Evolutionary conservation across 1,139 yeast genomes (phyloP).

Genomic region (Debaryomyces fabryi): DNA sequence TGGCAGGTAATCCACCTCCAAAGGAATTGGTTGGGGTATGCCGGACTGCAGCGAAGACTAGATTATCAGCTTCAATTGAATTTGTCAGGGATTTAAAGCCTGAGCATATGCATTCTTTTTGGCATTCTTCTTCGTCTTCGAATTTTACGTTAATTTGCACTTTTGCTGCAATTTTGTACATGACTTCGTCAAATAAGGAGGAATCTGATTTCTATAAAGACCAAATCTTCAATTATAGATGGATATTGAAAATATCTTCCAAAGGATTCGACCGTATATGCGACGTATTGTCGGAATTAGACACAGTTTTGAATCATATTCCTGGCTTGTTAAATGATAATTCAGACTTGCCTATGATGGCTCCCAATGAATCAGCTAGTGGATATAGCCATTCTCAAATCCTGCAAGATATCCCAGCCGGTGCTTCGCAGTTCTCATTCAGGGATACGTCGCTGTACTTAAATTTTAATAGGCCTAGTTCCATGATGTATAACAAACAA

Average conservation of each 20-base stretch:
- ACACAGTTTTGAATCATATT: conserved; percentile 62
- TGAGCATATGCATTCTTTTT: conserved; percentile 82
- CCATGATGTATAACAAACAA: neutral
- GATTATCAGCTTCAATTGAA: conserved; percentile 79
- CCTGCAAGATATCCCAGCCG: conserved; percentile 6
- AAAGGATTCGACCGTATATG: conserved; percentile 76
- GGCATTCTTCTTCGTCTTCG: conserved; percentile 82
- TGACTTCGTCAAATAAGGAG: conserved; percentile 59
- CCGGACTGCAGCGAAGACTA: conserved; percentile 79
- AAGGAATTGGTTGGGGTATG: conserved; percentile 68
- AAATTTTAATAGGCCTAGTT: neutral
- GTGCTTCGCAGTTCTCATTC: conserved; percentile 2
- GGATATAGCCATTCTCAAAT: conserved; percentile 10
- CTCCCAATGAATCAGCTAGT: neutral
- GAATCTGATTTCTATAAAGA: conserved; percentile 68
- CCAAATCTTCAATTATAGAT: conserved; percentile 71
- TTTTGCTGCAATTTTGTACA: conserved; percentile 77
- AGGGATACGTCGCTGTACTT: neutral
- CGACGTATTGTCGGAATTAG: conserved; percentile 67
- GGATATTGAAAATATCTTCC: conserved; percentile 72
- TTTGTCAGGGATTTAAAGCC: conserved; percentile 74
- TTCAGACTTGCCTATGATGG: conserved; percentile 38
- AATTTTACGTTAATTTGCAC: conserved; percentile 83
- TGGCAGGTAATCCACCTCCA: conserved; percentile 47
- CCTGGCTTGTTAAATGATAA: conserved; percentile 63